Conservation (phyloP, 768 basidiomycete genomes). For the Lactarius quietus region DNA sequence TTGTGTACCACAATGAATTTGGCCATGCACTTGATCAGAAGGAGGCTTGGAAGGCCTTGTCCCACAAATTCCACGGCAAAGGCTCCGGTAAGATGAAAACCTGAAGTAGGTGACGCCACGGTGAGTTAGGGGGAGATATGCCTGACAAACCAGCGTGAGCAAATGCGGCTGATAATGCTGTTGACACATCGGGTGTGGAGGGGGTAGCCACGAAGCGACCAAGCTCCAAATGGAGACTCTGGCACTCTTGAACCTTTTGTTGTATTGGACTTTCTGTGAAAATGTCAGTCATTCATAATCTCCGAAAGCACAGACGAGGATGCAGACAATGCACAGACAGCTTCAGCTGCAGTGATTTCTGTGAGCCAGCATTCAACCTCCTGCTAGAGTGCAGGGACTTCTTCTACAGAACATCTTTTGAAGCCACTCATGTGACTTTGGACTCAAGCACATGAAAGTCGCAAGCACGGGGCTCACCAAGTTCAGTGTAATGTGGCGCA, state of each 20-base stretch:
- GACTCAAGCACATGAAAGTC: slow-evolving; percentile 68
- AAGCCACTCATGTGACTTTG: slow-evolving; percentile 73
- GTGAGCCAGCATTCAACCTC: slow-evolving; percentile 76
- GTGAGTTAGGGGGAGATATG: slow-evolving; percentile 24
- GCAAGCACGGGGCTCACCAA: slow-evolving; percentile 36
- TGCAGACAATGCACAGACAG: slow-evolving; percentile 48
- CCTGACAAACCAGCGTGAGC: slow-evolving; percentile 27
- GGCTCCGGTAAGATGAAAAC: slow-evolving; percentile 31
- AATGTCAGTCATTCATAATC: too few species aligned
- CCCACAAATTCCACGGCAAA: slow-evolving; percentile 98
- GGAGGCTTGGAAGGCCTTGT: slow-evolving; percentile 98
- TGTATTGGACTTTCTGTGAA: too few species aligned
- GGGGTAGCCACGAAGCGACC: slow-evolving; percentile 18
- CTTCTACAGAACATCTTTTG: too few species aligned
- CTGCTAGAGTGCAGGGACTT: slow-evolving; percentile 71
- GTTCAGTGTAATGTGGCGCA: slow-evolving; percentile 27
- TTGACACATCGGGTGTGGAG: slow-evolving; percentile 10
- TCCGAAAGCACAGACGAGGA: too few species aligned
- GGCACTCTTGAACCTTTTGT: too few species aligned
- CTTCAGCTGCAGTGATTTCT: slow-evolving; percentile 55
- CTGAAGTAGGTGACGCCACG: slow-evolving; percentile 25
- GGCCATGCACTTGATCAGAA: slow-evolving; percentile 84
- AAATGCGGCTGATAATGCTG: slow-evolving; percentile 16
- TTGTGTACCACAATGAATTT: slow-evolving; percentile 98
- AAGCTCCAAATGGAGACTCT: too few species aligned